Percentiles rank a stretch among this genome's conserved stretches.
These are phyloP conservation scores for Apiotrichum veenhuisii DNA, from an alignment of 1,284 basidiomycete genomes.

Conservation along the genomic window DNA sequence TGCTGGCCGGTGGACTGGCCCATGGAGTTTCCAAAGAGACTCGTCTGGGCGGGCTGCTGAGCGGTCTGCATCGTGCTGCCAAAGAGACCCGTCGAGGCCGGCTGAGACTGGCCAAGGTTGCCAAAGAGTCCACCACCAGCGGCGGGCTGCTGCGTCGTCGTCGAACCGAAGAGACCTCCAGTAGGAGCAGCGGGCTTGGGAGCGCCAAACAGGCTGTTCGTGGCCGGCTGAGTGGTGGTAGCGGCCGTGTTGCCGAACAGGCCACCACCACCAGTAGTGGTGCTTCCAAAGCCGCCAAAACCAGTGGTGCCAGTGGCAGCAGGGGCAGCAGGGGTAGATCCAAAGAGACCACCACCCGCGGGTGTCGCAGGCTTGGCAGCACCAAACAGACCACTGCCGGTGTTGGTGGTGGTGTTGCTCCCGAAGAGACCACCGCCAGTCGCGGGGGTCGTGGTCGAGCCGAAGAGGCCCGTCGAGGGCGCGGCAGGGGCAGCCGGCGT, in stretches of 20 bases:
- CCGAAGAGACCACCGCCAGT: constrained; percentile 51
- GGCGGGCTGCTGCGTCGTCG: constrained; percentile 14
- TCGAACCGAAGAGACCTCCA: constrained; percentile 31
- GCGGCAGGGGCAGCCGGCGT: constrained; percentile 26
- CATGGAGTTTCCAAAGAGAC: constrained; percentile 27
- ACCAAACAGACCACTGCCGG: constrained; percentile 56
- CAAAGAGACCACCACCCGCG: constrained; percentile 50
- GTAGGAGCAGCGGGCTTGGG: constrained; percentile 14
- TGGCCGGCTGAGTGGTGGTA: constrained; percentile 10
- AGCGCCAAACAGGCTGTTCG: constrained; percentile 24
- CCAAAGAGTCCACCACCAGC: constrained; percentile 53
- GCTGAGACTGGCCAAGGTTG: constrained; percentile 32
- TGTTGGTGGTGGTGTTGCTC: constrained; percentile 19
- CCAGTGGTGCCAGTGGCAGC: constrained; percentile 21
- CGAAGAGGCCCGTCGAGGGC: constrained; percentile 54
- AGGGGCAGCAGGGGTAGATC: constrained; percentile 25
- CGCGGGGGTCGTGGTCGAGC: constrained; percentile 29
- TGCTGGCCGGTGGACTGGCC: constrained; percentile 36
- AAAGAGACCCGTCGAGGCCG: constrained; percentile 44
- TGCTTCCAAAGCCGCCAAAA: constrained; percentile 35
- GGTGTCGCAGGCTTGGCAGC: constrained; percentile 38
- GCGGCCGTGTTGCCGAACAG: constrained; percentile 24
- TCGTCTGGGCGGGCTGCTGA: constrained; percentile 5
- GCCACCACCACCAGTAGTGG: constrained; percentile 15
- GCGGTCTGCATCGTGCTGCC: constrained; percentile 43